Evolutionary conservation across 202 grass and related monocot species (phyloP), one percentile per base, ranked within the genome.

Genomic region (Panicum hallii): DNA sequence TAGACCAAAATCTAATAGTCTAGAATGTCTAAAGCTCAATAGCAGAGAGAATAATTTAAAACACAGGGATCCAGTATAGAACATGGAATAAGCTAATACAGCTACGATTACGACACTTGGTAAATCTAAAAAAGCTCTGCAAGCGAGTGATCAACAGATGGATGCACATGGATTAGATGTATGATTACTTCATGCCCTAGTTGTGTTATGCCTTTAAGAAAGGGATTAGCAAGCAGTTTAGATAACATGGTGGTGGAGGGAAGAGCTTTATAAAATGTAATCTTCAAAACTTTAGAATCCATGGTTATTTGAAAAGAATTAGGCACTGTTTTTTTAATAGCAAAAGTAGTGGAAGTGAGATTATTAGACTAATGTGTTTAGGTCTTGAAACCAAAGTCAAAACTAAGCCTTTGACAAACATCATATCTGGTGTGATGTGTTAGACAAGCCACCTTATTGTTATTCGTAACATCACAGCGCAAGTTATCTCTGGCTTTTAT

Each of bases 21-120:
- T 91, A 97, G 81, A 94, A 94, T 90, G 88, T 92, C 84, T 83
- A 88, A 85, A 84, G 82, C 56, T 85, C 82, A 74, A 87, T 73
- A 77, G 70, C 22, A 4, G 6, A 50, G 47, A 77, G 69, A 88
- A 85, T 56, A 78, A 76, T 81, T 72, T 62, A 88, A 58, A 78
- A 67, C 55, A 72, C 42, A 72, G 48, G 72, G 71, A 84, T 91
- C 56, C 77, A 70, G 77, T 48, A 73, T 77, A 87, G 42, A 58
- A 72, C 65, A 28, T 49, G 57, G 75, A 86, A 75, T 89, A 83
- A 92, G 86, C 55, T 83, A 89, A 80, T 77, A 77, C 19, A 28
- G 46, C 90, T 86, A 83, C 26, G 75, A 87, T 87, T 61, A 67
- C 1, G 79, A 83, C 75, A 80, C 75, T 87, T 89, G 40, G 83